phyloP scores from a whole-genome alignment of 177 flowering plant species.

The Vitis hybrid region DNA sequence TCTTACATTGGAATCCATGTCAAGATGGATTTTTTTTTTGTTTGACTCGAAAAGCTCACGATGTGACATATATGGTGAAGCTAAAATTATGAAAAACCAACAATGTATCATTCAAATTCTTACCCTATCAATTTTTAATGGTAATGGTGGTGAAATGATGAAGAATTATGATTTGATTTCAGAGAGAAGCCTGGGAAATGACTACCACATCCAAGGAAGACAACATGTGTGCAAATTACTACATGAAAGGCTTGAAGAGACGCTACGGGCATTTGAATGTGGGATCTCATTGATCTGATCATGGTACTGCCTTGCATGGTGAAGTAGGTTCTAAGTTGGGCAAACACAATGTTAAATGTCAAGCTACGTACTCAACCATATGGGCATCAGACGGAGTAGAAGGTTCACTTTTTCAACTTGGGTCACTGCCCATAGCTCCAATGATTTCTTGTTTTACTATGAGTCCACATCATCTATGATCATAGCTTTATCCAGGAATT shows the following conservation, averaged over 20 bases:
- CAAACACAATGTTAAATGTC: constrained; percentile 24
- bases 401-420: constrained; percentile 59
- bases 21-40: too few species aligned
- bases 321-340: constrained; percentile 46
- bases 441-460: constrained; percentile 15
- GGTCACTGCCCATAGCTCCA: constrained; percentile 43
- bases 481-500: constrained; percentile 45
- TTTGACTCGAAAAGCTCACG: too few species aligned
- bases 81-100: too few species aligned
- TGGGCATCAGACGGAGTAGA: constrained; percentile 40
- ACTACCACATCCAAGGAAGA: too few species aligned
- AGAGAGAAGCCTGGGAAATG: too few species aligned
- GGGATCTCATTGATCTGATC: constrained; percentile 26
- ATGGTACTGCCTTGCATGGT: constrained; percentile 62
- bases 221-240: too few species aligned
- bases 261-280: constrained; percentile 45
- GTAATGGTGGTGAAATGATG: too few species aligned
- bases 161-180: too few species aligned
- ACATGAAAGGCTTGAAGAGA: constrained; percentile 36
- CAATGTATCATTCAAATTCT: too few species aligned
- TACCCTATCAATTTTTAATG: too few species aligned
- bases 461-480: constrained; percentile 26
- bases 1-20: too few species aligned
- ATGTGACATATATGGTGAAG: too few species aligned
- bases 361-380: constrained; percentile 40